A percentile compares a stretch with the other conserved stretches of the same genome.
Evolutionary conservation across 768 basidiomycete genomes (phyloP).

Genomic region (Chalciporus sphaerocephalus): DNA sequence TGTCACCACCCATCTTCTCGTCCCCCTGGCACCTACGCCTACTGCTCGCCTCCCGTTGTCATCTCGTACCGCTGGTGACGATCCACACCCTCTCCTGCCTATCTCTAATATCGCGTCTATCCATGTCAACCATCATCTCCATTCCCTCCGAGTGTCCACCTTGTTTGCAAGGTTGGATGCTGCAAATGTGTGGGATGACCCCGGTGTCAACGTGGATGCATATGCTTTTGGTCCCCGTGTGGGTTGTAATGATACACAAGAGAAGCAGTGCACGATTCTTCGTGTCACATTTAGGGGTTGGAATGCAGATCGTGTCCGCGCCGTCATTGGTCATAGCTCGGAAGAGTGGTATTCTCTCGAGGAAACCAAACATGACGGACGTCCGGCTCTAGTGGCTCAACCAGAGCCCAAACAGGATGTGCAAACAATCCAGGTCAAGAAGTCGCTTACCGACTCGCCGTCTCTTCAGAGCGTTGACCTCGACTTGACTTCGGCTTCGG

Average conservation of each 20-base stretch:
- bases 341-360: slow-evolving; percentile 74
- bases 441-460: not conserved
- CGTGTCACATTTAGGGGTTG: slow-evolving; percentile 73
- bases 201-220: slow-evolving; percentile 49
- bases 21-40: slow-evolving; percentile 76
- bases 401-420: slow-evolving; percentile 4
- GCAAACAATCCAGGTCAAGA: slow-evolving; percentile 1
- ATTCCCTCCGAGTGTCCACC: slow-evolving; percentile 60
- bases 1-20: slow-evolving; percentile 63
- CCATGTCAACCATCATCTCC: slow-evolving; percentile 50
- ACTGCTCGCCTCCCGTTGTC: slow-evolving; percentile 60
- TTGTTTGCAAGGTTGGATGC: slow-evolving; percentile 70
- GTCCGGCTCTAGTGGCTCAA: slow-evolving; percentile 1
- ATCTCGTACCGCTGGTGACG: slow-evolving; percentile 12
- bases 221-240: slow-evolving; percentile 52
- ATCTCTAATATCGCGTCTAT: slow-evolving; percentile 47
- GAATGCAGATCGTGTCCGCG: slow-evolving; percentile 59
- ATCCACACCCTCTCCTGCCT: slow-evolving; percentile 44
- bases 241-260: slow-evolving; percentile 18
- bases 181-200: slow-evolving; percentile 56
- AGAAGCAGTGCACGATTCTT: slow-evolving; percentile 61
- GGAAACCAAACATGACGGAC: slow-evolving; percentile 37
- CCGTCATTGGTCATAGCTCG: slow-evolving; percentile 66
- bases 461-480: slow-evolving; percentile 7
- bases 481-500: slow-evolving; percentile 7